These are phyloP conservation scores for Nicotiana knightiana DNA, from an alignment of 257 asterid species.

Conservation along the genomic window DNA sequence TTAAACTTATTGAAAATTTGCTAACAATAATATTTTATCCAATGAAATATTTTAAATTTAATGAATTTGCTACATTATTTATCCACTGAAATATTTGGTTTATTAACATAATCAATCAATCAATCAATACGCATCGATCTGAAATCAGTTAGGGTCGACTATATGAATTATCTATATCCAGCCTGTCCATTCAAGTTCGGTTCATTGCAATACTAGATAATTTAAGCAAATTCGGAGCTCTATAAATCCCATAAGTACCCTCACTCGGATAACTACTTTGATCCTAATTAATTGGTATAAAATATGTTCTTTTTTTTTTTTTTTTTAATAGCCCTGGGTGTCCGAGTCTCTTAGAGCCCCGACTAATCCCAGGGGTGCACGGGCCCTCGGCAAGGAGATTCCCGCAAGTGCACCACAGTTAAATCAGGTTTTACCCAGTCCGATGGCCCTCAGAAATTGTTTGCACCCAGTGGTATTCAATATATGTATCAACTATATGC, in stretches of 20 bases:
- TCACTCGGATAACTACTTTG: neutral
- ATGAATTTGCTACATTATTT: neutral
- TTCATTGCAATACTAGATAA: neutral
- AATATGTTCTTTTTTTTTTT: no score
- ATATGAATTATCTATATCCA: neutral
- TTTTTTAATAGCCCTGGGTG: no score
- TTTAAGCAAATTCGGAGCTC: neutral
- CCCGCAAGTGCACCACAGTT: no score
- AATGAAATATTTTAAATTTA: neutral
- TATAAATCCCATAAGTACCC: neutral
- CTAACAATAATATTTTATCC: neutral
- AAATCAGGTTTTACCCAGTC: no score
- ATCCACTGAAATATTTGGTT: neutral
- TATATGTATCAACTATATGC: neutral
- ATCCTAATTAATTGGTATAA: neutral
- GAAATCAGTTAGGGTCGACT: neutral
- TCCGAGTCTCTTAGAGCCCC: no score
- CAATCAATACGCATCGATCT: neutral
- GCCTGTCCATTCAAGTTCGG: neutral
- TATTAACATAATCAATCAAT: neutral
- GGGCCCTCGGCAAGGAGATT: no score
- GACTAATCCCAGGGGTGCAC: no score
- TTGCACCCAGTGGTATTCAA: neutral
- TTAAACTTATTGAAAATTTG: neutral
- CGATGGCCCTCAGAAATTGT: no score